phyloP scores from a whole-genome alignment of 2,329 filamentous ascomycete species.

The Chaetomiaceae sp. region DNA sequence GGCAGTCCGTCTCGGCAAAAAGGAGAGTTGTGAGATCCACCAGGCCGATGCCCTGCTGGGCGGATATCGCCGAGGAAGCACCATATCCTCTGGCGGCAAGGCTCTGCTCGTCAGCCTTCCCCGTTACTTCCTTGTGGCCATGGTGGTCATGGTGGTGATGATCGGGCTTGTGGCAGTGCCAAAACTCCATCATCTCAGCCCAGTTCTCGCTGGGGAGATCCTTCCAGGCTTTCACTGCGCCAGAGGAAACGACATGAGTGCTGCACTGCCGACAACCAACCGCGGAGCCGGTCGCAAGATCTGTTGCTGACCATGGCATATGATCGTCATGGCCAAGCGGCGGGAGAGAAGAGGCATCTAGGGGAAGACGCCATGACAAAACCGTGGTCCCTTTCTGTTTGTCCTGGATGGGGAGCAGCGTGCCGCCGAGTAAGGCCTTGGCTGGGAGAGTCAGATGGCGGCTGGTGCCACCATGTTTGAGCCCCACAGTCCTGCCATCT shows the following conservation, averaged over 20 bases:
- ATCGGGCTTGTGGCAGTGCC: constrained; percentile 96
- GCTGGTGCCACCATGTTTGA: constrained; percentile 42
- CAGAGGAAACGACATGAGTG: constrained; percentile 35
- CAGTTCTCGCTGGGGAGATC: constrained; percentile 94
- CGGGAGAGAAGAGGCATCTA: constrained; percentile 29
- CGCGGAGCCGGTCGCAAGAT: constrained; percentile 37
- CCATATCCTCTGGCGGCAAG: constrained; percentile 71
- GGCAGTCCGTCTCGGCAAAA: constrained; percentile 63
- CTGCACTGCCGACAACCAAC: constrained; percentile 42
- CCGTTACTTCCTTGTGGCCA: constrained; percentile 26
- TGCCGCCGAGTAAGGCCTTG: constrained; percentile 29
- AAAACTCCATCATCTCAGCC: constrained; percentile 99
- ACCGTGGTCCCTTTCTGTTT: constrained; percentile 25
- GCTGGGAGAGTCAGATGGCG: constrained; percentile 41
- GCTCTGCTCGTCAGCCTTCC: constrained; percentile 37
- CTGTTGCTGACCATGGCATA: constrained; percentile 53
- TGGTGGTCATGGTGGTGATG: constrained; percentile 45
- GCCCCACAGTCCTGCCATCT: constrained; percentile 41
- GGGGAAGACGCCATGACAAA: constrained; percentile 45
- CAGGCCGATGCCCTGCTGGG: constrained; percentile 63
- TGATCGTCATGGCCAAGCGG: constrained; percentile 35
- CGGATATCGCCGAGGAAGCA: constrained; percentile 68
- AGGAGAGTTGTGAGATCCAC: constrained; percentile 78
- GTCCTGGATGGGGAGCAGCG: constrained; percentile 28
- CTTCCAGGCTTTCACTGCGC: constrained; percentile 63